Evolutionary conservation across 164 flowering plant genomes (phyloP).

Genomic region (Houttuynia cordata): DNA sequence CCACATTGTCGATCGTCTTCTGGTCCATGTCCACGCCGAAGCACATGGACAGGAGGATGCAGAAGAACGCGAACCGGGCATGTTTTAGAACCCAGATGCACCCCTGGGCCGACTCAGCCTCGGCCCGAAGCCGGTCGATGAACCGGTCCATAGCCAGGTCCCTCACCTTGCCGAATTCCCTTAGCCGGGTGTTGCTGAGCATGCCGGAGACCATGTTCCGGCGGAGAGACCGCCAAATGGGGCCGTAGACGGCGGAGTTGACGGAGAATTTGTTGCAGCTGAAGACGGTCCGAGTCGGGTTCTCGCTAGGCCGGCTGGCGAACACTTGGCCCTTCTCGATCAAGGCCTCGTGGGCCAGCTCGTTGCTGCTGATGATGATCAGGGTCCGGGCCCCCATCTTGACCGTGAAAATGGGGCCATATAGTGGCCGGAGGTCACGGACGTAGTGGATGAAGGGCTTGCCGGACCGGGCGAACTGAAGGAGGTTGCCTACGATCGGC

Average conservation of each 20-base stretch:
- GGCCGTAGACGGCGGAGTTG: constrained; percentile 74
- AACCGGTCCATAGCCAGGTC: constrained; percentile 57
- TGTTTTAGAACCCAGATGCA: constrained; percentile 59
- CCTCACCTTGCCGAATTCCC: constrained; percentile 38
- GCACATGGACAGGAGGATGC: constrained; percentile 74
- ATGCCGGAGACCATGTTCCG: constrained; percentile 87
- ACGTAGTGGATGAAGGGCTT: constrained; percentile 60
- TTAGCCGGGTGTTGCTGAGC: constrained; percentile 48
- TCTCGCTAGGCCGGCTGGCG: constrained; percentile 68
- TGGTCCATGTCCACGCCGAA: constrained; percentile 81
- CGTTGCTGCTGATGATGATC: constrained; percentile 46
- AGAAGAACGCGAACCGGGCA: constrained; percentile 72
- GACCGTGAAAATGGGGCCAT: constrained; percentile 74
- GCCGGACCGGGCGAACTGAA: constrained; percentile 74
- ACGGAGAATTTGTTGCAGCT: constrained; percentile 86
- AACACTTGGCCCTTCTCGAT: constrained; percentile 48
- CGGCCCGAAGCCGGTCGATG: constrained; percentile 29
- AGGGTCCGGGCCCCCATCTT: constrained; percentile 73
- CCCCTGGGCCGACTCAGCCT: constrained; percentile 40
- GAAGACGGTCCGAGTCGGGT: constrained; percentile 65
- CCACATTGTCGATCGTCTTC: constrained; percentile 39
- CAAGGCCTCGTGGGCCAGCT: constrained; percentile 60
- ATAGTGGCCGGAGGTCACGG: constrained; percentile 26
- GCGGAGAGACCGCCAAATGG: constrained; percentile 79
- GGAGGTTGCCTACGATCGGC: constrained; percentile 88